Evolutionary conservation across 345 rosid species (phyloP).

Genomic region (Eucalyptus regnans): DNA sequence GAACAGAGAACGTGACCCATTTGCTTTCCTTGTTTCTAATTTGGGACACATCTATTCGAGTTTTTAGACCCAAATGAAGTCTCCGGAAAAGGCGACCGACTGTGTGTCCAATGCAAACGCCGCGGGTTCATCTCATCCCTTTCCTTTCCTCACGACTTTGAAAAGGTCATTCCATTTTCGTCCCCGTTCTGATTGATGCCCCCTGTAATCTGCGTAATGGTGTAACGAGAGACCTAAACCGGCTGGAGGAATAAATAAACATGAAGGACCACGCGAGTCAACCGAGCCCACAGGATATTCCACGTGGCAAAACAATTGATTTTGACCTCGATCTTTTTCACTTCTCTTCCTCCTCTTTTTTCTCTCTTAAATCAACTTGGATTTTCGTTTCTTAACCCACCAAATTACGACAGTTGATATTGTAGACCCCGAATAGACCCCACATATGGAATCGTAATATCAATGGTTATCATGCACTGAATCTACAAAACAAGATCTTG

Average conservation of each 20-base stretch:
- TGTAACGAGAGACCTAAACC: not conserved
- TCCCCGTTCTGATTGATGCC: not conserved
- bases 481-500: not conserved
- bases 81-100: not conserved
- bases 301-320: constrained; percentile 8
- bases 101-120: not conserved
- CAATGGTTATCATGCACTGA: not conserved
- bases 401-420: not conserved
- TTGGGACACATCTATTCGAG: not conserved
- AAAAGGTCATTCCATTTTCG: not conserved
- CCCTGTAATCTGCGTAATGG: not conserved
- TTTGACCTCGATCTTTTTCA: not conserved
- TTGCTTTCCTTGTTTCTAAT: not conserved
- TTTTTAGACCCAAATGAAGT: not conserved
- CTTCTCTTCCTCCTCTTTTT: not conserved
- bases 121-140: not conserved
- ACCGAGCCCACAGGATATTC: not conserved
- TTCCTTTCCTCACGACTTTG: not conserved
- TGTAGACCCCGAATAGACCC: not conserved
- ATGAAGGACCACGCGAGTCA: not conserved
- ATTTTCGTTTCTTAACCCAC: not conserved
- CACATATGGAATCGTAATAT: not conserved
- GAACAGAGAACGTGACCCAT: not conserved
- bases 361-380: not conserved
- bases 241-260: not conserved